A percentile compares a stretch with the other conserved stretches of the same genome.
These are phyloP conservation scores for Phialophora verrucosa DNA, from an alignment of 2,329 filamentous ascomycete genomes.

Conservation along the genomic window DNA sequence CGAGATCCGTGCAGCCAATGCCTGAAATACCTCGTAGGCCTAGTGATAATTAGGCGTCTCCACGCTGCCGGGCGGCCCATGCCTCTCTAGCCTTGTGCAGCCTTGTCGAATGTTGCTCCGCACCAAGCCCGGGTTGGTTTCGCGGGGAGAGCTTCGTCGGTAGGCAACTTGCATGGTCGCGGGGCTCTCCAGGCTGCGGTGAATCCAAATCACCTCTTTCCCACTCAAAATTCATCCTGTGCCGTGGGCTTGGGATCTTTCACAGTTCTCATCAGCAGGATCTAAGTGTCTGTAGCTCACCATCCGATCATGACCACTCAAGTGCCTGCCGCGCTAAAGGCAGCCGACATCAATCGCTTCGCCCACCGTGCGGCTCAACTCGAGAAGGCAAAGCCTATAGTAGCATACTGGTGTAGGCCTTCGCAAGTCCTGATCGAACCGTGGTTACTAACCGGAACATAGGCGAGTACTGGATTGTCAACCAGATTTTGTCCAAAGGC, in stretches of 20 bases:
- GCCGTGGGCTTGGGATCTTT: not conserved
- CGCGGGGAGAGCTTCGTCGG: not conserved
- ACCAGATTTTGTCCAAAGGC: slow-evolving; percentile 81
- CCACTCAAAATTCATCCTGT: not conserved
- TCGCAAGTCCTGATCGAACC: slow-evolving; percentile 11
- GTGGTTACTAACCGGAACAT: slow-evolving; percentile 39
- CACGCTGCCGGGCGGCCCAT: too few relatives aligned
- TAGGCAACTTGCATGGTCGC: not conserved
- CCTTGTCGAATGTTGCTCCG: slow-evolving; percentile 4
- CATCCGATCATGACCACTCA: slow-evolving; percentile 67
- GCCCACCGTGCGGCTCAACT: slow-evolving; percentile 83
- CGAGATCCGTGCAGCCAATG: not conserved
- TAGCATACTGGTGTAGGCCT: slow-evolving; percentile 93
- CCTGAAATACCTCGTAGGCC: not conserved
- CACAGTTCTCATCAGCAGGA: not conserved
- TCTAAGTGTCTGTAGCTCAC: not conserved
- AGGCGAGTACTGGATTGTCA: slow-evolving; percentile 92
- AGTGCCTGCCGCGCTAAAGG: slow-evolving; percentile 74
- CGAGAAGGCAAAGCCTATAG: slow-evolving; percentile 80
- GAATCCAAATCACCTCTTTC: not conserved
- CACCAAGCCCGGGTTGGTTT: not conserved
- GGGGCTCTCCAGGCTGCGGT: not conserved
- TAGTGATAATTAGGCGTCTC: not conserved
- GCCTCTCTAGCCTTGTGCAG: not conserved
- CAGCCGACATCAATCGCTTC: slow-evolving; percentile 83